phyloP scores from a whole-genome alignment of 2,329 filamentous ascomycete species.

The Claviceps digitariae region DNA sequence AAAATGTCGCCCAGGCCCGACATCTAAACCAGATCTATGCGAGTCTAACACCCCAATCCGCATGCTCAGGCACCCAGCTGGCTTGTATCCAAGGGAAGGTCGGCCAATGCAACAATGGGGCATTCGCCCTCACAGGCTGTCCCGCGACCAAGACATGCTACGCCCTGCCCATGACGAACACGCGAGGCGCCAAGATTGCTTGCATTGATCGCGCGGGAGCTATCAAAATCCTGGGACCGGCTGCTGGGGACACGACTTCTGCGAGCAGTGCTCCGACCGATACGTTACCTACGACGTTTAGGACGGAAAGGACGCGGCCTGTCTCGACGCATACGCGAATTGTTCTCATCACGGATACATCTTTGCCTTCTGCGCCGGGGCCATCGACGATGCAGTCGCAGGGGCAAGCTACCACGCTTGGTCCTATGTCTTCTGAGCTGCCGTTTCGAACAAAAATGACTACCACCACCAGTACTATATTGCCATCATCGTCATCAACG shows the following conservation, averaged over 20 bases:
- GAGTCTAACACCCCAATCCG: conserved; percentile 28
- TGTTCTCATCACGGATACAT: not conserved
- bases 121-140: conserved; percentile 28
- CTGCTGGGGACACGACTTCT: conserved; percentile 4
- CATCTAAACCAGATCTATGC: conserved; percentile 35
- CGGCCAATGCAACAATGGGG: conserved; percentile 30
- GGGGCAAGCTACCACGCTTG: not conserved
- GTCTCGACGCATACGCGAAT: not conserved
- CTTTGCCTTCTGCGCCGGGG: not conserved
- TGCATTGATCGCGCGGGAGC: conserved; percentile 31
- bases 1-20: conserved; percentile 31
- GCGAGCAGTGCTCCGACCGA: not conserved
- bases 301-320: not conserved
- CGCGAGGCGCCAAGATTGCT: conserved; percentile 32
- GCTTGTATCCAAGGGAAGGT: conserved; percentile 39
- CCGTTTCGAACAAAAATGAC: not conserved
- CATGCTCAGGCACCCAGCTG: conserved; percentile 32
- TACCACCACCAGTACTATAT: not conserved
- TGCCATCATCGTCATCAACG: not conserved
- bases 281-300: conserved; percentile 1
- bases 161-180: conserved; percentile 39
- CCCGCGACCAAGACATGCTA: conserved; percentile 29
- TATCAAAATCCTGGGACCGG: conserved; percentile 26
- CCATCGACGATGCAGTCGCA: not conserved
- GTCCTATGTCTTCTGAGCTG: not conserved